Percentiles rank a stretch among this genome's conserved stretches.
Evolutionary conservation across 805 yeast genomes (phyloP).

Genomic region (Kuraishia molischiana): DNA sequence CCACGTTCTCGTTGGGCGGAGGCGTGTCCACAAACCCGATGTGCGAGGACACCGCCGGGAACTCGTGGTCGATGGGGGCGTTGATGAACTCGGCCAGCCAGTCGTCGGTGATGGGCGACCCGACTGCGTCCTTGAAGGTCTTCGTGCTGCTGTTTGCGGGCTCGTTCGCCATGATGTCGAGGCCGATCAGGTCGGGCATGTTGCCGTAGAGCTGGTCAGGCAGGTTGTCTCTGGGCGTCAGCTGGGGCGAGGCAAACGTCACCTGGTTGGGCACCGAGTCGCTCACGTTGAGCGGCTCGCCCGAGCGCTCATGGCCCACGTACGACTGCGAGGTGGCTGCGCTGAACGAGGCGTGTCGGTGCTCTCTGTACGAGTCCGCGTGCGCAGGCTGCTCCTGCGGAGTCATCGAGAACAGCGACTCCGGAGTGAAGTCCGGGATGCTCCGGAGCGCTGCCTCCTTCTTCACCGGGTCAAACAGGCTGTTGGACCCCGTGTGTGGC

Average conservation of each 20-base stretch:
- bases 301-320: slow-evolving; percentile 35
- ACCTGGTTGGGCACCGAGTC: slow-evolving; percentile 35
- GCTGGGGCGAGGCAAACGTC: slow-evolving; percentile 76
- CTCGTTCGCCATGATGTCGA: not conserved
- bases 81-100: slow-evolving; percentile 67
- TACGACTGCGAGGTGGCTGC: slow-evolving; percentile 57
- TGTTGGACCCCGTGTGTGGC: not conserved
- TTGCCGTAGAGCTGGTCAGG: not conserved
- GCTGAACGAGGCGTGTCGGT: slow-evolving; percentile 50
- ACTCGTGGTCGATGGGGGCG: slow-evolving; percentile 53
- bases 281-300: slow-evolving; percentile 17
- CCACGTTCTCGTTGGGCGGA: slow-evolving; percentile 7
- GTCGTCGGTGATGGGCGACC: slow-evolving; percentile 26
- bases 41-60: slow-evolving; percentile 40
- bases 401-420: not conserved
- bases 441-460: not conserved
- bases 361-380: slow-evolving; percentile 13
- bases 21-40: slow-evolving; percentile 47
- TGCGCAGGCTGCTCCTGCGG: not conserved
- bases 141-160: not conserved
- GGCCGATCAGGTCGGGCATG: not conserved
- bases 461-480: not conserved
- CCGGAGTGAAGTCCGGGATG: not conserved
- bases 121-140: slow-evolving; percentile 10
- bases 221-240: slow-evolving; percentile 32